phyloP scores from a whole-genome alignment of 805 yeast genomes.

The Saccharomycopsis oosterbeekiorum region DNA sequence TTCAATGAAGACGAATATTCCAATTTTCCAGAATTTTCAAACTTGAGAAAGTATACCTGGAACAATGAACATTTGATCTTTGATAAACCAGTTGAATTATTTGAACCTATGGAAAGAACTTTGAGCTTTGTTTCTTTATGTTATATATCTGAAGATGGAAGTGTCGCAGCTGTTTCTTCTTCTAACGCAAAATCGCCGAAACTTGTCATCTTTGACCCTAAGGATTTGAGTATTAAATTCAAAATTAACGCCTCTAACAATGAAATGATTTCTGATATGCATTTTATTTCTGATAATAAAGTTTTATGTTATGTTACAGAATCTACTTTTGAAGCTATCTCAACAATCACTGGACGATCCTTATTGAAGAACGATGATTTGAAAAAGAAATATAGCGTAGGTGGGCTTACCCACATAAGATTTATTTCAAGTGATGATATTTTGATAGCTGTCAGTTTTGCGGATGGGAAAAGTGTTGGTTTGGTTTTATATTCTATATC shows the following conservation, averaged over 20 bases:
- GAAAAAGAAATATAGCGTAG: constrained; percentile 22
- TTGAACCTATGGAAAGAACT: constrained; percentile 36
- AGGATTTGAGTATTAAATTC: constrained; percentile 41
- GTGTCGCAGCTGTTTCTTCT: constrained; percentile 59
- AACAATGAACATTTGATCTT: constrained; percentile 54
- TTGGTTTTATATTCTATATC: constrained; percentile 20
- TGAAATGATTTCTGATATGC: constrained; percentile 52
- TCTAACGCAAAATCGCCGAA: constrained; percentile 47
- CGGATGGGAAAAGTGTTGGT: constrained; percentile 32
- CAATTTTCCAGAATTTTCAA: constrained; percentile 20
- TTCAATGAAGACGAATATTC: constrained; percentile 35
- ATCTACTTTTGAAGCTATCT: constrained; percentile 40
- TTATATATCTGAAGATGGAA: constrained; percentile 45
- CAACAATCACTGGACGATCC: constrained; percentile 37
- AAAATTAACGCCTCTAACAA: constrained; percentile 41
- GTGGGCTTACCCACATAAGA: constrained; percentile 34
- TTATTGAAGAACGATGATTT: constrained; percentile 23
- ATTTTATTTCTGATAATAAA: constrained; percentile 58
- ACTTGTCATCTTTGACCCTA: constrained; percentile 48
- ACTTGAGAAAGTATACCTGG: constrained; percentile 47
- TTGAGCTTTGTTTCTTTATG: constrained; percentile 27
- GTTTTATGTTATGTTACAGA: constrained; percentile 55
- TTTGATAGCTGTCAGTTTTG: constrained; percentile 36
- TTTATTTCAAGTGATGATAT: constrained; percentile 29
- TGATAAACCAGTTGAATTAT: constrained; percentile 49